Evolutionary conservation across 805 yeast genomes (phyloP), one percentile per base, ranked within the genome.

Genomic region (Candida adriatica): DNA sequence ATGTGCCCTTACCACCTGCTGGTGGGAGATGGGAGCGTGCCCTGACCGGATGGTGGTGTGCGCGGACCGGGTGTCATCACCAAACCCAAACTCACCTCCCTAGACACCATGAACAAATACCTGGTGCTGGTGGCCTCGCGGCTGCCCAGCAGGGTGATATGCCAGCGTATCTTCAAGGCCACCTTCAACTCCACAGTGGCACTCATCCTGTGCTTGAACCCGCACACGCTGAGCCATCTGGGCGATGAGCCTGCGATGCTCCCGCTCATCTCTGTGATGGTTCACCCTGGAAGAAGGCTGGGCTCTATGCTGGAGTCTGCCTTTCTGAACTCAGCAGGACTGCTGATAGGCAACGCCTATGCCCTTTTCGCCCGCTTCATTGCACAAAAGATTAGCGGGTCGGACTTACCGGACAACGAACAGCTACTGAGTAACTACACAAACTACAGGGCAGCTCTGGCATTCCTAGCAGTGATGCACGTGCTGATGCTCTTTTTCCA

Each of bases 231-330:
- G 16, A 39, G 27, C 8, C 48, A 41, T 8, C 27, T 68, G 13
- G 73, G 73, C 5, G 43, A 44, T 5, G 61, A 64, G 22, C 63
- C 68, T 1, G 65, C 66, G 8, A 59, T 68, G 61, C 45, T 68
- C 8, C 67, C 70, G 0, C 40, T 68, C 24, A 58, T 65, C 5
- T 59, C 71, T 2, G 72, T 68, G 11, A 65, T 64, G 45, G 64
- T 64, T 5, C 71, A 67, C 40, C 73, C 73, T 2, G 73, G 74
- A 0, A 57, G 72, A 39, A 55, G 75, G 30, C 53, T 66, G 3
- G 69, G 73, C 15, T 61, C 68, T 6, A 66, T 68, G 45, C 53
- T 68, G 16, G 70, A 68, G 38, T 61, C 62, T 15, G 55, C 56
- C 6, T 43, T 63, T 4, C 53, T 63, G 27, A 64, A 68, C 43